phyloP scores from a whole-genome alignment of 2,329 filamentous ascomycete species.

The Colletotrichum caudatum region DNA sequence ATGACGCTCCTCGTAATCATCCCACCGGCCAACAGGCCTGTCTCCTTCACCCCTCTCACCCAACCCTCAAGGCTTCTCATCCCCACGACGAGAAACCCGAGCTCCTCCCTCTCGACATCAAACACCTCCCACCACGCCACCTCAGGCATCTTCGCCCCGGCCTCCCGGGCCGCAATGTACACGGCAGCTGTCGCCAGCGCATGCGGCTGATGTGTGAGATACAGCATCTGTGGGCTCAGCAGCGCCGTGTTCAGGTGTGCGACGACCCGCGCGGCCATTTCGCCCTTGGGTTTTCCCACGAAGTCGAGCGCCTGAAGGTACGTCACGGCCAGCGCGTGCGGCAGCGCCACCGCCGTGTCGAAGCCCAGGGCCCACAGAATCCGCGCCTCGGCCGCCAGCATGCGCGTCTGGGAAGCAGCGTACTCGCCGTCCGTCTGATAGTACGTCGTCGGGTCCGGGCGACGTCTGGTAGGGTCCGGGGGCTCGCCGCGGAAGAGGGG shows the following conservation, averaged over 20 bases:
- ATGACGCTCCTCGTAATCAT: slow-evolving; percentile 71
- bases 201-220: slow-evolving; percentile 91
- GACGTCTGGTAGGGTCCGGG: slow-evolving; percentile 45
- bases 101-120: slow-evolving; percentile 92
- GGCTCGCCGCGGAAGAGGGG: slow-evolving; percentile 61
- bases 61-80: slow-evolving; percentile 84
- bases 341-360: slow-evolving; percentile 85
- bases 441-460: slow-evolving; percentile 64
- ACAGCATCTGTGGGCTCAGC: slow-evolving; percentile 88
- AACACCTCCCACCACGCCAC: slow-evolving; percentile 98
- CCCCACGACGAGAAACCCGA: slow-evolving; percentile 91
- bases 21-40: slow-evolving; percentile 60
- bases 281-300: slow-evolving; percentile 57
- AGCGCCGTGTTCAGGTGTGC: slow-evolving; percentile 88
- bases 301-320: slow-evolving; percentile 92
- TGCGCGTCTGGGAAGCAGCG: slow-evolving; percentile 69
- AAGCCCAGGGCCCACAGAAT: slow-evolving; percentile 81
- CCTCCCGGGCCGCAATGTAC: slow-evolving; percentile 87
- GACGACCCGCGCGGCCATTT: slow-evolving; percentile 74
- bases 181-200: slow-evolving; percentile 88
- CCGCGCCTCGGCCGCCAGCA: slow-evolving; percentile 81
- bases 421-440: slow-evolving; percentile 82
- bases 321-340: slow-evolving; percentile 87
- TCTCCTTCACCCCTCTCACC: slow-evolving; percentile 67
- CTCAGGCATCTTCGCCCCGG: slow-evolving; percentile 81